A percentile compares a stretch with the other conserved stretches of the same genome.
These are phyloP conservation scores for Populus nigra DNA, from an alignment of 345 rosid species.

Conservation along the genomic window DNA sequence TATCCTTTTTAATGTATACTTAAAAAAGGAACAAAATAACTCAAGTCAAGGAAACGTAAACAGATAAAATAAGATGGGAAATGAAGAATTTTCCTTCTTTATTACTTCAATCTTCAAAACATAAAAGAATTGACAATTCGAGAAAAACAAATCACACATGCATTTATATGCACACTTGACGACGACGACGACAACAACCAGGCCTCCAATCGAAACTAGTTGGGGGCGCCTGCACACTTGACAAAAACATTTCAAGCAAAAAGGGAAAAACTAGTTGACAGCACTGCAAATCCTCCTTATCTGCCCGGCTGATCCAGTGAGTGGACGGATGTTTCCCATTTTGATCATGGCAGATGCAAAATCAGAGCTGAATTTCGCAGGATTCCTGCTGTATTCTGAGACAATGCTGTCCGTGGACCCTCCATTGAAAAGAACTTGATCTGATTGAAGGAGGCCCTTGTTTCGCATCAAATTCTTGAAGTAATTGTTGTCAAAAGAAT, in stretches of 20 bases:
- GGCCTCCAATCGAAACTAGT: too few relatives aligned
- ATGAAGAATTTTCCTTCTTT: too few relatives aligned
- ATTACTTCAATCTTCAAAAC: too few relatives aligned
- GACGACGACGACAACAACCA: too few relatives aligned
- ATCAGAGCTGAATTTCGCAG: conserved; percentile 20
- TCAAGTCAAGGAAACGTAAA: too few relatives aligned
- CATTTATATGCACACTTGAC: too few relatives aligned
- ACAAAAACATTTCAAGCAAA: background rate
- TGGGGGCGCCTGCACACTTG: background rate
- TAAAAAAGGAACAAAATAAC: too few relatives aligned
- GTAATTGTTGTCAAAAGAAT: conserved; percentile 17
- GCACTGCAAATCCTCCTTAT: conserved; percentile 36
- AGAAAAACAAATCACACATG: too few relatives aligned
- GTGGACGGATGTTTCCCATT: conserved; percentile 44
- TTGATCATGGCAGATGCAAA: conserved; percentile 46
- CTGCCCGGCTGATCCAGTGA: conserved; percentile 38
- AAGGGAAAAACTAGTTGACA: conserved; percentile 23
- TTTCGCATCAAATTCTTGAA: conserved; percentile 16
- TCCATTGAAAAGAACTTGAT: conserved; percentile 21
- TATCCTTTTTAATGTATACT: too few relatives aligned
- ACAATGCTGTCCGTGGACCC: conserved; percentile 18
- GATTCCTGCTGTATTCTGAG: conserved; percentile 6
- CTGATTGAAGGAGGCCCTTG: conserved; percentile 20
- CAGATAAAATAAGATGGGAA: too few relatives aligned
- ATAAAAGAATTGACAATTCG: too few relatives aligned